Conservation (phyloP, 176 grass and related monocot genomes). For the Triticum timopheevii region DNA sequence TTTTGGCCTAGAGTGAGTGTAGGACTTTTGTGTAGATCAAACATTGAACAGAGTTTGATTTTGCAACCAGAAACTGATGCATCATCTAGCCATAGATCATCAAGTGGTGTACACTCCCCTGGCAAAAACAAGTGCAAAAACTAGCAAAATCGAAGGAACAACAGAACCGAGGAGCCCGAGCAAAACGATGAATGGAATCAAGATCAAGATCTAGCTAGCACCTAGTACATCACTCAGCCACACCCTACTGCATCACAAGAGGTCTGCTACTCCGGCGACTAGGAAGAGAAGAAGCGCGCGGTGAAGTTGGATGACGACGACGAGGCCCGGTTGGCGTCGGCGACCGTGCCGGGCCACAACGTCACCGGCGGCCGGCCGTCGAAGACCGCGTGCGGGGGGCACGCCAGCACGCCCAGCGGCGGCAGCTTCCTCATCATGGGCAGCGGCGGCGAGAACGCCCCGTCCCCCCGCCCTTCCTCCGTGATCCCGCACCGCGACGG, state of each 20-base stretch:
- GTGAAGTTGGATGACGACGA: constrained; percentile 37
- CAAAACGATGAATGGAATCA: constrained; percentile 9
- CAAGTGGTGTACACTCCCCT: too few relatives aligned
- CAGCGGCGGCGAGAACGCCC: constrained; percentile 34
- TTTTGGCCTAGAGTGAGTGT: too few relatives aligned
- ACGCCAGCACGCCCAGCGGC: constrained; percentile 33
- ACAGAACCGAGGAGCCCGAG: background rate
- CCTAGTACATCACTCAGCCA: background rate
- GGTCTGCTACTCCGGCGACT: background rate
- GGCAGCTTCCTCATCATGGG: constrained; percentile 42
- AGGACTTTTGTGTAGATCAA: background rate
- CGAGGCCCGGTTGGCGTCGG: constrained; percentile 45
- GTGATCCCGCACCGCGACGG: constrained; percentile 38
- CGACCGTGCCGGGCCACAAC: constrained; percentile 3
- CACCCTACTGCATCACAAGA: background rate
- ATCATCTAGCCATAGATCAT: too few relatives aligned
- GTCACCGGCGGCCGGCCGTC: constrained; percentile 13
- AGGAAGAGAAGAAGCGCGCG: constrained; percentile 36
- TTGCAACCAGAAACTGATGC: background rate
- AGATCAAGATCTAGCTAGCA: background rate
- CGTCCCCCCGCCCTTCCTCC: background rate
- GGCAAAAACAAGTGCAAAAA: background rate
- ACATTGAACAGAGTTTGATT: background rate
- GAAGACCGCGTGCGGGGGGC: background rate
- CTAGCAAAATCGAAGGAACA: background rate